Base-by-base conservation (phyloP, 495 filamentous ascomycete species). In the Podospora comata region DNA sequence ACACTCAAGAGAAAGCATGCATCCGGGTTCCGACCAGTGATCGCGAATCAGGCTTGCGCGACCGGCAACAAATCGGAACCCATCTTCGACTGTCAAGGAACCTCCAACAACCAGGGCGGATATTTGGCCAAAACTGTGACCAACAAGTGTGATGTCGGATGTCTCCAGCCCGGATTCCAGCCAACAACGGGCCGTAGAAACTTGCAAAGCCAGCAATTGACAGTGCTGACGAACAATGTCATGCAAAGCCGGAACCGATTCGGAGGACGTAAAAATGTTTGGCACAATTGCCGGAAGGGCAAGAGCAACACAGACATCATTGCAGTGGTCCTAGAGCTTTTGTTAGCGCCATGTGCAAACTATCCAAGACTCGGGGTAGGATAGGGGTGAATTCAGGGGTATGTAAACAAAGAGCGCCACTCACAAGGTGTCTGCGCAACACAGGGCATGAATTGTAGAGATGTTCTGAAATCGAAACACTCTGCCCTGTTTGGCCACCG, bases 101-200 rank as follows among this genome's bases (percentile, higher is more conserved):
- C 77, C 79, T 16, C 80, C 71, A 4, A 88, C 71, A 23, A 72
- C 78, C 0, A 88, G 62, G 0, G 83, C 85, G 5, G 83, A 83
- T 0, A 88, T 72, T 68, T 88, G 74, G 1, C 86, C 86, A 67
- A 88, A 83, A 62, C 81, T 84, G 66, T 88, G 86, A 0, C 85
- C 86, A 20, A 88, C 60, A 0, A 86, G 54, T 20, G 54, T 56
- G 16, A 44, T 0, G 71, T 64, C 2, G 66, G 71, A 0, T 80
- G 71, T 18, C 74, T 26, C 4, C 16, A 87, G 65, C 0, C 85
- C 84, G 16, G 71, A 78, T 26, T 83, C 83, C 0, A 87, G 75
- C 85, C 86, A 88, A 6, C 71, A 60, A 64, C 68, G 77, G 1
- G 86, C 85, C 58, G 72, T 76, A 0, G 85, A 69, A 66, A 85